Conservation (phyloP, 2,329 filamentous ascomycete species). For the Ilyonectria robusta region DNA sequence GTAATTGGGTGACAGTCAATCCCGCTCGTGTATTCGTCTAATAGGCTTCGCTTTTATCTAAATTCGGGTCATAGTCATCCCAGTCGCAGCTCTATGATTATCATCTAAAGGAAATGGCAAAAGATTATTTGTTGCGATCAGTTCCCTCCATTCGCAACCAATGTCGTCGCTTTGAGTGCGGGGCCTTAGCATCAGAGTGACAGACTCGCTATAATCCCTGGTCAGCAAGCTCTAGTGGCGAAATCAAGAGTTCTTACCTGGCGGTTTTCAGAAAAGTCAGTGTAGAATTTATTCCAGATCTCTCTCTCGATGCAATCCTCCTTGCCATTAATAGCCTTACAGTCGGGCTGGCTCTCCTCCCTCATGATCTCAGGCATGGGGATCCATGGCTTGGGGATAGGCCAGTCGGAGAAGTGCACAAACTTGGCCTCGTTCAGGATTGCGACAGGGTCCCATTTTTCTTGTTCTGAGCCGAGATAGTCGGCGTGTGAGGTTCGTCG, state of each 20-base stretch:
- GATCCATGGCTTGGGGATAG: slow-evolving; percentile 1
- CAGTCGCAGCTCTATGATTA: too few species aligned
- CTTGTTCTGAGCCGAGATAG: slow-evolving; percentile 58
- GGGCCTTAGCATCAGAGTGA: background rate
- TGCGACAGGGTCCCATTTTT: slow-evolving; percentile 69
- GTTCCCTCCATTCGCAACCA: background rate
- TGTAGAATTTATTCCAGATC: slow-evolving; percentile 39
- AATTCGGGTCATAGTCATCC: too few species aligned
- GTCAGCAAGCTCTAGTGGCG: background rate
- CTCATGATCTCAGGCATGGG: background rate
- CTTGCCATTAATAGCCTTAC: background rate
- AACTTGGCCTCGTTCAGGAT: slow-evolving; percentile 3
- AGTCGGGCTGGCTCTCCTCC: slow-evolving; percentile 20
- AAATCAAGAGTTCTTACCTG: slow-evolving; percentile 19
- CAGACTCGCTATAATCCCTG: background rate
- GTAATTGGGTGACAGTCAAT: background rate
- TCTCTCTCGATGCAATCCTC: slow-evolving; percentile 24
- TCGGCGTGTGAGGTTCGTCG: slow-evolving; percentile 63
- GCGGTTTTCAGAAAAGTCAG: slow-evolving; percentile 31
- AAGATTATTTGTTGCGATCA: background rate
- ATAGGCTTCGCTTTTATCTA: too few species aligned
- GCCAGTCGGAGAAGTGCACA: slow-evolving; percentile 1
- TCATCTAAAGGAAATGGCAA: background rate
- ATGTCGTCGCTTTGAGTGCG: background rate
- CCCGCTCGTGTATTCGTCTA: background rate